phyloP scores from a whole-genome alignment of 2,329 filamentous ascomycete genomes.

The Aspergillus sp. region DNA sequence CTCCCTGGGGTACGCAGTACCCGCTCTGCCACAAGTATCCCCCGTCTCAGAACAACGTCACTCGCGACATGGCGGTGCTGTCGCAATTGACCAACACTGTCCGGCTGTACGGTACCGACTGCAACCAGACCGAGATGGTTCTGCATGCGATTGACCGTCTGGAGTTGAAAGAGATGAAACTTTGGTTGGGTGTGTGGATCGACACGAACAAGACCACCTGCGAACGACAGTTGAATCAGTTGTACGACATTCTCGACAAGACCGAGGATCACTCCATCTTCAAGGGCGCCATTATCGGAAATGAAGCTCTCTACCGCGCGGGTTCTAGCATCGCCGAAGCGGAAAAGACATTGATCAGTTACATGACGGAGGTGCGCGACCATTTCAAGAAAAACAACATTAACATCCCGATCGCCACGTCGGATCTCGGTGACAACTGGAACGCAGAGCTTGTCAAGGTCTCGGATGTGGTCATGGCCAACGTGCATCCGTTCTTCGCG shows the following conservation, averaged over 20 bases:
- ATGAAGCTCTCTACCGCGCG: slow-evolving; percentile 60
- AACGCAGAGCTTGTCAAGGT: slow-evolving; percentile 62
- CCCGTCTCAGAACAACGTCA: slow-evolving; percentile 91
- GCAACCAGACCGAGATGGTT: slow-evolving; percentile 95
- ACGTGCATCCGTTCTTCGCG: slow-evolving; percentile 94
- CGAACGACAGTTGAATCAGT: slow-evolving; percentile 72
- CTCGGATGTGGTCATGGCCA: slow-evolving; percentile 90
- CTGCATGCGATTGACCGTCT: slow-evolving; percentile 76
- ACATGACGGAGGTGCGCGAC: slow-evolving; percentile 66
- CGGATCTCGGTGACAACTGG: slow-evolving; percentile 89
- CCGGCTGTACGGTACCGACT: slow-evolving; percentile 90
- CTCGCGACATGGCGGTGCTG: slow-evolving; percentile 83
- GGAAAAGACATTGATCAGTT: slow-evolving; percentile 57
- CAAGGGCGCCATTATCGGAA: slow-evolving; percentile 62
- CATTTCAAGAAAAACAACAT: slow-evolving; percentile 68
- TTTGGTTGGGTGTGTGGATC: slow-evolving; percentile 95
- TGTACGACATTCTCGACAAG: slow-evolving; percentile 75
- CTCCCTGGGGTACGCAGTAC: slow-evolving; percentile 85
- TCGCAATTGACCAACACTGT: slow-evolving; percentile 86
- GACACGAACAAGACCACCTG: slow-evolving; percentile 82
- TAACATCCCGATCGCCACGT: slow-evolving; percentile 75
- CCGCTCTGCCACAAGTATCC: slow-evolving; percentile 74
- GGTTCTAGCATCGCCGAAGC: slow-evolving; percentile 59
- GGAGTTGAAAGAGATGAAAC: slow-evolving; percentile 70
- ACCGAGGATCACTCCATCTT: slow-evolving; percentile 47